These are phyloP conservation scores for Didymella segeticola DNA, from an alignment of 2,329 filamentous ascomycete species.

Conservation along the genomic window DNA sequence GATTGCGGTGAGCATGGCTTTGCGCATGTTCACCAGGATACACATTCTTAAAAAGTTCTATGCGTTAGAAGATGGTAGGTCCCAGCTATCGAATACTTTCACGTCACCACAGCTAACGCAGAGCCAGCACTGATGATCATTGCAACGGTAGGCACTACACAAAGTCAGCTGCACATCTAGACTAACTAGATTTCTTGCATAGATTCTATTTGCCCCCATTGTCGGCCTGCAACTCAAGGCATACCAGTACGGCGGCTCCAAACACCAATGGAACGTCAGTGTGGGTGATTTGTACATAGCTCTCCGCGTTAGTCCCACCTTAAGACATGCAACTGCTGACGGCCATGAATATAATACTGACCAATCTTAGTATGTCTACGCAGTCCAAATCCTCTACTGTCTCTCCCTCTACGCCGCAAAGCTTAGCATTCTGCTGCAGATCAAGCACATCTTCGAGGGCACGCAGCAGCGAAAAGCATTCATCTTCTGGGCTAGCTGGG, in stretches of 20 bases:
- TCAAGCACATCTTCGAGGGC: slow-evolving; percentile 20
- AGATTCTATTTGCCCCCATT: slow-evolving; percentile 9
- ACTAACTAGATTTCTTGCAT: not conserved
- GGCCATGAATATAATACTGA: not conserved
- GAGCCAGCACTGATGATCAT: not conserved
- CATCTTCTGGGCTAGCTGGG: slow-evolving; percentile 24
- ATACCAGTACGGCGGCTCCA: slow-evolving; percentile 6
- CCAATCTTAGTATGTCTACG: slow-evolving; percentile 8
- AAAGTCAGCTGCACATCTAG: no score
- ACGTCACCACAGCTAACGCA: not conserved
- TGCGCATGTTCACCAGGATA: not conserved
- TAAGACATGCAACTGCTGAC: not conserved
- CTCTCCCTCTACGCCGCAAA: slow-evolving; percentile 23
- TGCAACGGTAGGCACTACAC: not conserved
- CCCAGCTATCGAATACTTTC: no score
- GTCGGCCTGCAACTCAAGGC: slow-evolving; percentile 9
- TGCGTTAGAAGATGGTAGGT: not conserved
- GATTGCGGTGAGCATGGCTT: not conserved
- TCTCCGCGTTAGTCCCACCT: not conserved
- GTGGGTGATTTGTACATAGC: slow-evolving; percentile 9
- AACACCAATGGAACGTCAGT: slow-evolving; percentile 22
- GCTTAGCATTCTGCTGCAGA: slow-evolving; percentile 22
- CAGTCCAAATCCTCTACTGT: slow-evolving; percentile 23
- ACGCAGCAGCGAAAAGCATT: slow-evolving; percentile 8
- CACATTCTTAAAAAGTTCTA: not conserved